Evolutionary conservation across 2,329 filamentous ascomycete species (phyloP).

Genomic region (Xylaria sp.): DNA sequence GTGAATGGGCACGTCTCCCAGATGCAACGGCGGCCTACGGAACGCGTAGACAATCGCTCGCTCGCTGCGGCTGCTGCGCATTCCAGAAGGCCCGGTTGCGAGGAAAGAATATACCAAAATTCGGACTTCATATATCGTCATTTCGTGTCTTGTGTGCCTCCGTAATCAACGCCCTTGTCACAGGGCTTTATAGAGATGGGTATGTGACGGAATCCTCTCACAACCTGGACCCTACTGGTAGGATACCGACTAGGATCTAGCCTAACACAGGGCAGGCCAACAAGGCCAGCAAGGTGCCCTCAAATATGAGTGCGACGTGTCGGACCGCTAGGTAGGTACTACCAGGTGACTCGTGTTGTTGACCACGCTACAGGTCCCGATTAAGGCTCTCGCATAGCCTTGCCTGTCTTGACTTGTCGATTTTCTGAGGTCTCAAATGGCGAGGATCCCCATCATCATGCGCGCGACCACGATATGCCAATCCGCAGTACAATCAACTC

Average conservation of each 20-base stretch:
- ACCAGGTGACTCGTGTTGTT: not conserved
- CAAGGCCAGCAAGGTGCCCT: too few species aligned
- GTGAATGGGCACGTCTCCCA: slow-evolving; percentile 4
- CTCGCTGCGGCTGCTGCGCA: not conserved
- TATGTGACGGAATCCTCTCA: not conserved
- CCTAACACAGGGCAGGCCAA: too few species aligned
- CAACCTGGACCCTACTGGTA: not conserved
- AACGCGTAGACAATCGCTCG: slow-evolving; percentile 3
- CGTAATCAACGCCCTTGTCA: not conserved
- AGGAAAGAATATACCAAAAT: slow-evolving; percentile 4
- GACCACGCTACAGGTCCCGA: not conserved
- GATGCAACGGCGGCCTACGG: not conserved
- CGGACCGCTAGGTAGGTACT: too few species aligned
- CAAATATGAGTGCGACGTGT: too few species aligned
- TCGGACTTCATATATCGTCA: slow-evolving; percentile 2
- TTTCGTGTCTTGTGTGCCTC: not conserved
- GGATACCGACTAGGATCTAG: too few species aligned
- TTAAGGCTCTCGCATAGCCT: not conserved
- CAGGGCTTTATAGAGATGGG: not conserved
- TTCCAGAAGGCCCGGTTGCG: not conserved
- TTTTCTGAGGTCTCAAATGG: too few species aligned
- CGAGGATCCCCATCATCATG: too few species aligned
- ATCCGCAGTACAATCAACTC: too few species aligned
- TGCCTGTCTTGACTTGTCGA: not conserved
- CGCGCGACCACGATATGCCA: too few species aligned